Percentiles rank a stretch among this genome's conserved stretches.
These are phyloP conservation scores for Pistacia integerrima DNA, from an alignment of 345 rosid species.

Conservation along the genomic window DNA sequence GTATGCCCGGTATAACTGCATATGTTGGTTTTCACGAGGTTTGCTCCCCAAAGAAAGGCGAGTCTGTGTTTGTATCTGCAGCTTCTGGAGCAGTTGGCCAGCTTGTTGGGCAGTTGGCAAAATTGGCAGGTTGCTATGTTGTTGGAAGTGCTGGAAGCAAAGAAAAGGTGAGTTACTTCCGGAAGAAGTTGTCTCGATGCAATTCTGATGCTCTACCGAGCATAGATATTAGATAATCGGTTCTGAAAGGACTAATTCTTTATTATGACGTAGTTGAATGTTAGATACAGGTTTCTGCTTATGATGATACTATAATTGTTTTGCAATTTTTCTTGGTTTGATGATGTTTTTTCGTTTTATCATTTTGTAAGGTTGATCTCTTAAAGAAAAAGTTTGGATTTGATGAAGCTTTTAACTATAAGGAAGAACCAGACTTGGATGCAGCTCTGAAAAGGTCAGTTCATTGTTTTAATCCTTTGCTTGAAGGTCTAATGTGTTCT, in stretches of 20 bases:
- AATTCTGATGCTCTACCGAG: background rate
- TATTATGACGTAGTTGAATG: background rate
- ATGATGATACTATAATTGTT: background rate
- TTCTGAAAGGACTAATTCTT: fast-evolving
- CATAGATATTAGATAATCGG: background rate
- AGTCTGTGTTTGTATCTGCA: slow-evolving; percentile 47
- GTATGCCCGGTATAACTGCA: slow-evolving; percentile 61
- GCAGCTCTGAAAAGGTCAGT: slow-evolving; percentile 65
- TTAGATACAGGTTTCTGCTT: background rate
- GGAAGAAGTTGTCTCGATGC: background rate
- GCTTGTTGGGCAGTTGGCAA: slow-evolving; percentile 65
- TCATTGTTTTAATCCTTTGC: background rate
- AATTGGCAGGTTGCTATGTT: slow-evolving; percentile 52
- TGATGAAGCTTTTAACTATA: slow-evolving; percentile 78
- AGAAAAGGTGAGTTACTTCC: slow-evolving; percentile 31
- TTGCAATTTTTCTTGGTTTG: background rate
- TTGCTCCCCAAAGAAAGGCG: slow-evolving; percentile 58
- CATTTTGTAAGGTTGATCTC: slow-evolving; percentile 50
- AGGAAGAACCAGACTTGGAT: slow-evolving; percentile 52
- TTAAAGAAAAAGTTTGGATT: slow-evolving; percentile 65
- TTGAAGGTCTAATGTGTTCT: background rate
- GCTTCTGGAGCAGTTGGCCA: slow-evolving; percentile 65
- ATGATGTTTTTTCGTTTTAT: background rate
- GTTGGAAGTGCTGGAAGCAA: slow-evolving; percentile 58
- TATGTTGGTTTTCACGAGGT: slow-evolving; percentile 48